Evolutionary conservation across 225 moss, liverwort and hornwort genomes (phyloP), one percentile per base, ranked within the genome.

Genomic region (Takakia lepidozioides): DNA sequence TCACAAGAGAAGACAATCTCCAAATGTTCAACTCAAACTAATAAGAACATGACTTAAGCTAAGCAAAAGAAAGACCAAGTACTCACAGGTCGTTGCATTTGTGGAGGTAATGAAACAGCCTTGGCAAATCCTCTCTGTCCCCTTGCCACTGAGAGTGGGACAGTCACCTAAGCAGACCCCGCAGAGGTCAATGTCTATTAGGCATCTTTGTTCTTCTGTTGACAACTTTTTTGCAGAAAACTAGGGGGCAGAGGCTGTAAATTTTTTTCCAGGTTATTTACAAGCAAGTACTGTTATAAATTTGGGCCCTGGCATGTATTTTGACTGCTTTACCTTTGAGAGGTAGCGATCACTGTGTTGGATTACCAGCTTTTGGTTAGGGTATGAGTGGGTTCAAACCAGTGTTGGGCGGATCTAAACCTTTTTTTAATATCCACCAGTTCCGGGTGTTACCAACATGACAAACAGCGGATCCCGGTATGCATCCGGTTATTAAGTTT

Each of bases 1-100:
- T n/a, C n/a, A n/a, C n/a, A n/a, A n/a, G n/a, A n/a, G n/a, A n/a
- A n/a, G n/a, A n/a, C n/a, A n/a, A n/a, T n/a, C n/a, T n/a, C n/a
- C n/a, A n/a, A n/a, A n/a, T n/a, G n/a, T n/a, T n/a, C n/a, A n/a
- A n/a, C n/a, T n/a, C n/a, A n/a, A n/a, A n/a, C n/a, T n/a, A n/a
- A n/a, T n/a, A n/a, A n/a, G n/a, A n/a, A n/a, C n/a, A n/a, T n/a
- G n/a, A n/a, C n/a, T n/a, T n/a, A n/a, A n/a, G n/a, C n/a, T n/a
- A n/a, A n/a, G n/a, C n/a, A n/a, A n/a, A n/a, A n/a, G n/a, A n/a
- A n/a, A n/a, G n/a, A n/a, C n/a, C n/a, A n/a, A n/a, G n/a, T 30
- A 36, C 74, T 62, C 60, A 79, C 79, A 44, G 79, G 79, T 60
- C 60, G 73, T 39, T 70, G 79, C 73, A 79, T 66, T 38, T 79